Evolutionary conservation across 2,329 filamentous ascomycete genomes (phyloP).

Genomic region (Pseudodiploospora longispora): DNA sequence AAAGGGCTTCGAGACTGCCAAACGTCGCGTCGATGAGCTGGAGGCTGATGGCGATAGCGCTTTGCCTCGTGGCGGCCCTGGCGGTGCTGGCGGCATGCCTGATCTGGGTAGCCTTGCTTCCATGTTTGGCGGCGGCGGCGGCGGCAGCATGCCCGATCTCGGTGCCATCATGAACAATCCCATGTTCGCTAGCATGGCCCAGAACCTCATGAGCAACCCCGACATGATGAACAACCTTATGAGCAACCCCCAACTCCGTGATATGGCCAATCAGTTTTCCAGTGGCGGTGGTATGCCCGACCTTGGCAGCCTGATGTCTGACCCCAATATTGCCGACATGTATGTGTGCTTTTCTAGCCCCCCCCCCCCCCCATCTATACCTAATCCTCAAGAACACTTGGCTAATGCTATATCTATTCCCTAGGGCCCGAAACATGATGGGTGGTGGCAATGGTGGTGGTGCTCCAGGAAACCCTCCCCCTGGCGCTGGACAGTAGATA

Average conservation of each 20-base stretch:
- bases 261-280: slow-evolving; percentile 78
- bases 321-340: slow-evolving; percentile 89
- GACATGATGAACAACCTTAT: slow-evolving; percentile 87
- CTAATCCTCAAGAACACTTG: neutral
- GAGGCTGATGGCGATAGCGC: slow-evolving; percentile 37
- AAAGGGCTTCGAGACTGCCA: slow-evolving; percentile 91
- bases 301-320: slow-evolving; percentile 76
- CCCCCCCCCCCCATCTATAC: neutral
- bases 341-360: slow-evolving; percentile 41
- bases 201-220: slow-evolving; percentile 95
- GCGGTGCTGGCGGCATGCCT: slow-evolving; percentile 56
- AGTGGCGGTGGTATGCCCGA: slow-evolving; percentile 83
- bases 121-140: slow-evolving; percentile 62
- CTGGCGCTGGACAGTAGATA: slow-evolving; percentile 14
- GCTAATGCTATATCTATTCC: slow-evolving; percentile 1
- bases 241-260: slow-evolving; percentile 80
- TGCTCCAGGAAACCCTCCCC: slow-evolving; percentile 12
- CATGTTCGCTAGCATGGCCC: slow-evolving; percentile 96
- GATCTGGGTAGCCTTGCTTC: slow-evolving; percentile 62
- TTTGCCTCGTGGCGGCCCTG: slow-evolving; percentile 41
- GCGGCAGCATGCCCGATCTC: slow-evolving; percentile 81
- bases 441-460: slow-evolving; percentile 23
- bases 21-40: slow-evolving; percentile 76
- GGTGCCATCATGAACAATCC: slow-evolving; percentile 89
- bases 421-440: slow-evolving; percentile 40